Evolutionary conservation across 1,139 yeast species (phyloP).

Genomic region (Blastobotrys raffinosifermentans): DNA sequence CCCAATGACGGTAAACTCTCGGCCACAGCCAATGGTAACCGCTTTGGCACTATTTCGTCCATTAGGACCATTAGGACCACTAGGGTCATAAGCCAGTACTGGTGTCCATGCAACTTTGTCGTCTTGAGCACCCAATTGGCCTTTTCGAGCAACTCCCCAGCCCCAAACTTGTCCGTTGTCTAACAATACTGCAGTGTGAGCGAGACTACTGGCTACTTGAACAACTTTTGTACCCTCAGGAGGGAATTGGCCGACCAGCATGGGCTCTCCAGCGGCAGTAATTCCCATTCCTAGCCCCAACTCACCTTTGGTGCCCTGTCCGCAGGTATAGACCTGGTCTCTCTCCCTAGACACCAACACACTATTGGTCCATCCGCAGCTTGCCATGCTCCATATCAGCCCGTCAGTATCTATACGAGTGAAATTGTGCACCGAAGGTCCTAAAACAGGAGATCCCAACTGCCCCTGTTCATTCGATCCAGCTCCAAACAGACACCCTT

Average conservation of each 20-base stretch:
- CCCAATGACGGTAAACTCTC: slow-evolving; percentile 29
- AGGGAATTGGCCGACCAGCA: slow-evolving; percentile 17
- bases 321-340: slow-evolving; percentile 45
- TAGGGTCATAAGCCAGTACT: slow-evolving; percentile 15
- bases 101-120: slow-evolving; percentile 24
- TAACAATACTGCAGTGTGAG: slow-evolving; percentile 48
- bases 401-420: slow-evolving; percentile 1
- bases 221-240: slow-evolving; percentile 18
- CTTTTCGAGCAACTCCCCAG: slow-evolving; percentile 80
- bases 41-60: slow-evolving; percentile 2
- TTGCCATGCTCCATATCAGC: slow-evolving; percentile 16
- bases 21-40: slow-evolving; percentile 27
- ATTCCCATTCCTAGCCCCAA: slow-evolving; percentile 49
- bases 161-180: slow-evolving; percentile 49
- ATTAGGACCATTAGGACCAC: slow-evolving; percentile 10
- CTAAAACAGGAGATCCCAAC: slow-evolving; percentile 34
- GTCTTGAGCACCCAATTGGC: slow-evolving; percentile 46
- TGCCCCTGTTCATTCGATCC: slow-evolving; percentile 62
- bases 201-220: slow-evolving; percentile 45
- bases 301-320: slow-evolving; percentile 68
- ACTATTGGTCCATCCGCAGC: slow-evolving; percentile 79
- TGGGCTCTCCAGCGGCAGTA: slow-evolving; percentile 3
- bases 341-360: slow-evolving; percentile 43
- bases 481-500: slow-evolving; percentile 49
- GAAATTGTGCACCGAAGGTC: neutral